Percentiles rank a stretch among this genome's conserved stretches.
These are phyloP conservation scores for Tricladium varicosporioides DNA, from an alignment of 2,329 filamentous ascomycete species.

Conservation along the genomic window DNA sequence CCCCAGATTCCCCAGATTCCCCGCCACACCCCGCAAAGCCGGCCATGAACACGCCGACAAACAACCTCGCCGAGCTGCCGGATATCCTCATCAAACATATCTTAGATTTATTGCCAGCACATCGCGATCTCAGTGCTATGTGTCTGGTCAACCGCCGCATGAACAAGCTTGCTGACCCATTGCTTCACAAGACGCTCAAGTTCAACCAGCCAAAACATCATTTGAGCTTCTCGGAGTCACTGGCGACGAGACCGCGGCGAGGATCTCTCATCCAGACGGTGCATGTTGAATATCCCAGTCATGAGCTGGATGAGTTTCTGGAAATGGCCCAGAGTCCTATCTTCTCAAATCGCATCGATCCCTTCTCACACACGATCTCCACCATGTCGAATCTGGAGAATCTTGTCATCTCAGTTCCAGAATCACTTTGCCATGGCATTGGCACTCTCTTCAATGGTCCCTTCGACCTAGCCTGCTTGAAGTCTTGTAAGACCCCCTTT, in stretches of 20 bases:
- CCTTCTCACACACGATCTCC: conserved; percentile 45
- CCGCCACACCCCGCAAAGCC: too few relatives aligned
- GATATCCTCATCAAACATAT: conserved; percentile 42
- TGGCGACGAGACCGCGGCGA: conserved; percentile 44
- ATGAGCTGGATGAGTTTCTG: conserved; percentile 42
- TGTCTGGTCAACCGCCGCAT: conserved; percentile 43
- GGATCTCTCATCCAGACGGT: conserved; percentile 47
- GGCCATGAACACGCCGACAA: too few relatives aligned
- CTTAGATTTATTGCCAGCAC: conserved; percentile 38
- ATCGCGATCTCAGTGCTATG: conserved; percentile 43
- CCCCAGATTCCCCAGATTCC: too few relatives aligned
- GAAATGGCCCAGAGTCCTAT: conserved; percentile 35
- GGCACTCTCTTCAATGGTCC: conserved; percentile 49
- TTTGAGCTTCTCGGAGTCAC: conserved; percentile 47
- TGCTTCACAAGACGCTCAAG: conserved; percentile 46
- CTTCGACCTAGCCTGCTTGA: conserved; percentile 48
- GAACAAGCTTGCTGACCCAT: conserved; percentile 45
- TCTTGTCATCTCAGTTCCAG: conserved; percentile 46
- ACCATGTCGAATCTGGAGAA: conserved; percentile 50
- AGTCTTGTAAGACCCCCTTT: conserved; percentile 37
- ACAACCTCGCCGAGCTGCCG: conserved; percentile 31
- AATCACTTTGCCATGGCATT: conserved; percentile 43
- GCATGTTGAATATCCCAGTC: conserved; percentile 44
- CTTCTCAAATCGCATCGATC: conserved; percentile 36
- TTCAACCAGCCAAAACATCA: conserved; percentile 48